Base-by-base conservation (phyloP, 768 basidiomycete species). In the Kondoa malvinella region DNA sequence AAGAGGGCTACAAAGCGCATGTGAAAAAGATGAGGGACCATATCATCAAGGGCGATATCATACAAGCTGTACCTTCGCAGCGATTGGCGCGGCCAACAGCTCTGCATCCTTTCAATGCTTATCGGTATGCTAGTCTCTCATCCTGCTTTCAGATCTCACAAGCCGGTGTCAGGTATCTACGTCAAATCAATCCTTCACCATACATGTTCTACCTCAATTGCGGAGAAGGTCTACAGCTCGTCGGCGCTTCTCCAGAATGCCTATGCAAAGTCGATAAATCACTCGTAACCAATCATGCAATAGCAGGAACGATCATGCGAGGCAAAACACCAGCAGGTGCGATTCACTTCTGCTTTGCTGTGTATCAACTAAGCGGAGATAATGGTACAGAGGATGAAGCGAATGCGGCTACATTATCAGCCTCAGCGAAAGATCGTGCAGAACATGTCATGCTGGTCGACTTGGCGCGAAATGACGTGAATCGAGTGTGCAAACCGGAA, bases 371-470 rank as follows among this genome's bases (percentile, higher is more conserved):
- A n/a, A n/a, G n/a, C n/a, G n/a, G n/a, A n/a, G n/a, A n/a, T n/a
- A n/a, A n/a, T n/a, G n/a, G n/a, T n/a, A n/a, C 75, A 96, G 95
- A 99, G 87, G 95, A 99, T 76, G 84, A 84, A 68, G 79, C 80
- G 69, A 80, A 97, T 3, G 87, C 87, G 8, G 81, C 84, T 17
- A 83, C 84, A 34, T 81, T 99, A 16, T 78, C 85, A 33, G 81
- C 84, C 27, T 95, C 91, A 0, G 88, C 89, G 73, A 99, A 99
- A 77, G 95, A 99, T 75, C 83, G 89, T 32, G 92, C 95, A 56
- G 95, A 99, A 76, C 94, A 99, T 76, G 91, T 97, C 77, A 97
- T 97, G 95, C 85, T 99, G 67, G 90, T 96, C 67, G 95, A 99
- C 78, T 83, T 99, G 67, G 95, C 95, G 4, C 82, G 95, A 21